Conservation (phyloP, 1,139 yeast species). For the Scheffersomyces parashehatae region DNA sequence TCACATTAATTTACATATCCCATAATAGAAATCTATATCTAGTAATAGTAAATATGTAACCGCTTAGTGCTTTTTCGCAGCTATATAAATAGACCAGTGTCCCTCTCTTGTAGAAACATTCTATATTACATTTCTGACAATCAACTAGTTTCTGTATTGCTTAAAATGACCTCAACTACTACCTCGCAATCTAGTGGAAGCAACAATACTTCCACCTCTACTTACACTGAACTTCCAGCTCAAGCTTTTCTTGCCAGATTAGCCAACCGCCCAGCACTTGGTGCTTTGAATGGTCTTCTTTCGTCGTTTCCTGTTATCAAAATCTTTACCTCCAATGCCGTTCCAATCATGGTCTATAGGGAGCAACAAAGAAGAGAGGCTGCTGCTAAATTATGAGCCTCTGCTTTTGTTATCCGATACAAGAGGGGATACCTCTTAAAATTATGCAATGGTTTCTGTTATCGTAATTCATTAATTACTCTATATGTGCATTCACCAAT, state of each 20-base stretch:
- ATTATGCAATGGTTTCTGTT: no score
- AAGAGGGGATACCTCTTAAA: no score
- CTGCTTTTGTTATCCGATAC: no score
- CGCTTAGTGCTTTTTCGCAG: background rate
- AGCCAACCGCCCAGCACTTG: conserved; percentile 56
- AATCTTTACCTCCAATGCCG: conserved; percentile 58
- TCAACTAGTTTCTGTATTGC: no score
- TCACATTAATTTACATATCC: no score
- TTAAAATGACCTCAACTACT: conserved; percentile 1
- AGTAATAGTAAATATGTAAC: background rate
- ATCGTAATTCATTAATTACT: background rate
- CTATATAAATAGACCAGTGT: background rate
- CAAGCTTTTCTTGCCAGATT: conserved; percentile 45
- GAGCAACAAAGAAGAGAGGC: conserved; percentile 19
- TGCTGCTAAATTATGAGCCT: conserved; percentile 1
- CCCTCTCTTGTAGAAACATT: no score
- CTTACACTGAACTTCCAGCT: conserved; percentile 37
- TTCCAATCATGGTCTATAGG: conserved; percentile 50
- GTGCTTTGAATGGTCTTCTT: conserved; percentile 58
- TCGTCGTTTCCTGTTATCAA: conserved; percentile 62
- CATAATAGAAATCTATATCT: no score
- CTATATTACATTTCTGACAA: no score
- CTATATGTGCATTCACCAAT: background rate
- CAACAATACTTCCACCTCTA: background rate
- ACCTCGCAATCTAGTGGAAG: background rate